Base-by-base conservation (phyloP, 495 filamentous ascomycete genomes). In the Penicillium parvum region DNA sequence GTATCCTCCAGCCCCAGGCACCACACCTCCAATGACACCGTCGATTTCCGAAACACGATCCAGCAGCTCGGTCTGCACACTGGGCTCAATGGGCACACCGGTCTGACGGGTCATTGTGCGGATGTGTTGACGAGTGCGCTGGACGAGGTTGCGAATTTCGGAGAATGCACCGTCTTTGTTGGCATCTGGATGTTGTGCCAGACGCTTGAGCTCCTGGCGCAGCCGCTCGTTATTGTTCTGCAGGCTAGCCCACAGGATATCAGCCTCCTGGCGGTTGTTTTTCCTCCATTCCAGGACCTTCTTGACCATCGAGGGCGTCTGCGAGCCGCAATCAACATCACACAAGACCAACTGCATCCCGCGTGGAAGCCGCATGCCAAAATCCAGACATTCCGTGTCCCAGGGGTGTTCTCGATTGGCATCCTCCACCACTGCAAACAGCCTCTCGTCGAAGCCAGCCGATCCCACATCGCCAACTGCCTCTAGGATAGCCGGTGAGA, bases 301-400 rank as follows among this genome's bases (percentile, higher is more conserved):
- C 72, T 87, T 94, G 17, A 95, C 92, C 91, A 98, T 95, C 5
- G 88, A 81, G 0, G 91, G 90, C 9, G 91, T 95, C 59, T 91
- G 74, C n/a, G 82, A 87, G 32, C 92, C 92, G 54, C 92, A 95
- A 60, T 94, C 85, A 11, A 98, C 92, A 58, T 98, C 92, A 46
- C 89, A 95, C 80, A 98, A 88, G 6, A 95, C 81, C 47, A 98
- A 67, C 34, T 81, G 73, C 45, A 88, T 68, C 0, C 81, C 81
- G 1, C 71, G 72, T 0, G 86, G 86, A 6, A 90, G 72, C 53
- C 66, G 68, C 49, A 84, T 78, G 18, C 72, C 74, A 16, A 72
- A 65, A 53, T 90, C 86, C 11, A 65, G 55, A 27, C 86, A 80
- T 49, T 86, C 76, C 2, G 78, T 81, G 52, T 98, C 90, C 92